These are phyloP conservation scores for Alternaria dauci DNA, from an alignment of 2,329 filamentous ascomycete species.

Conservation along the genomic window DNA sequence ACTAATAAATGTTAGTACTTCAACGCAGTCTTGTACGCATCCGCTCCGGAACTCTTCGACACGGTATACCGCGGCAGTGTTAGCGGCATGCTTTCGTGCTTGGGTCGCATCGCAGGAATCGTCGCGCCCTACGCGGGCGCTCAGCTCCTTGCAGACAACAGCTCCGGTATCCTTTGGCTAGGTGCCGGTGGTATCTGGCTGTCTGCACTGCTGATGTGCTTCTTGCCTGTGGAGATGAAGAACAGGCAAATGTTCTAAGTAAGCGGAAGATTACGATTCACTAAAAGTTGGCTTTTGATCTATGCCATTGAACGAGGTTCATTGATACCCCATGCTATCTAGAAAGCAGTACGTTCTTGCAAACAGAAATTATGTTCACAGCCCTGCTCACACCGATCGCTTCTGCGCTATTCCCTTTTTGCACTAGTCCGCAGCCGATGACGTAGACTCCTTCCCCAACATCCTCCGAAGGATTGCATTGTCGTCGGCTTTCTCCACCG, in stretches of 20 bases:
- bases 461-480: neutral
- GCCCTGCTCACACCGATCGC: conserved; percentile 1
- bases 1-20: conserved; percentile 30
- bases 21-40: conserved; percentile 42
- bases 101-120: conserved; percentile 40
- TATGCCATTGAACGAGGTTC: neutral
- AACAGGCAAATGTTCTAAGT: conserved; percentile 42
- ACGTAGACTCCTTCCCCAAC: neutral
- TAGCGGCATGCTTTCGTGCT: conserved; percentile 40
- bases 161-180: conserved; percentile 41
- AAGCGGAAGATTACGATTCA: neutral
- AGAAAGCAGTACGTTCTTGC: neutral
- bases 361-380: neutral
- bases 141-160: conserved; percentile 28
- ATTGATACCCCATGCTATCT: neutral
- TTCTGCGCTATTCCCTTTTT: neutral
- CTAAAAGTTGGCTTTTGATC: neutral
- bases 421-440: neutral
- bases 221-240: conserved; percentile 43
- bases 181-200: conserved; percentile 44
- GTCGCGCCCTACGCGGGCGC: conserved; percentile 42
- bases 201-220: conserved; percentile 39
- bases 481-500: neutral
- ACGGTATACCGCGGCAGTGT: conserved; percentile 42
- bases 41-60: conserved; percentile 41